Base-by-base conservation (phyloP, 2,329 filamentous ascomycete genomes). In the Nothophoma quercina region DNA sequence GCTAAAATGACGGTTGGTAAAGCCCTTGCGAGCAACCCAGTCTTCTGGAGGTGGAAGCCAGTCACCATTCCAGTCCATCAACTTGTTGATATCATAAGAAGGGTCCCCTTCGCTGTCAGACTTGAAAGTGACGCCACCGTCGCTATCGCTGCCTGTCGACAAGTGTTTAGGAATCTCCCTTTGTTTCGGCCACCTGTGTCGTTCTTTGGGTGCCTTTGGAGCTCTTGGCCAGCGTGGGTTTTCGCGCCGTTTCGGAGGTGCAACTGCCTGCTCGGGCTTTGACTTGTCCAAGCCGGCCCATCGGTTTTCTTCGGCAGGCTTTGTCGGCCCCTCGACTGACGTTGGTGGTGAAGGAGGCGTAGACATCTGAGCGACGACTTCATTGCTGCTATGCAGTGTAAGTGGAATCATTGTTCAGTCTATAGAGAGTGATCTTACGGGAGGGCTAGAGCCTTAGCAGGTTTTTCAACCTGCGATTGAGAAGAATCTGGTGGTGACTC, bases 21-120 rank as follows among this genome's bases (percentile, higher is more conserved):
- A 72, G 8, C 57, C 46, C 26, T 62, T 65, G n/a, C 77, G 73
- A 8, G 56, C 63, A 21, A 76, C 71, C 81, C 81, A 83, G 19
- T 80, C 73, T 15, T 78, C 67, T 2, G 79, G 78, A 18, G 80
- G 70, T 2, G 79, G 79, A 21, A 76, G 65, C 68, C 75, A 77
- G 7, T 76, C 68, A 10, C 79, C 79, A 42, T 78, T 71, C 76
- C 76, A 83, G 49, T 79, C 78, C 4, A 68, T 52, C 2, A 78
- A 61, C 49, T 74, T 69, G 48, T 68, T 68, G 39, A 73, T 58
- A 22, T 75, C 71, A 36, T 74, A 71, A 10, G 69, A 34, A 0
- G 65, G 67, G 32, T 74, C 70, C 6, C 68, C 69, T 8, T 68
- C 56, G 48, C 69, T 71, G 33, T 70, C 54, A 2, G 69, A 70